These are phyloP conservation scores for Blastobotrys buckinghamii DNA, from an alignment of 1,139 yeast species.

Conservation along the genomic window DNA sequence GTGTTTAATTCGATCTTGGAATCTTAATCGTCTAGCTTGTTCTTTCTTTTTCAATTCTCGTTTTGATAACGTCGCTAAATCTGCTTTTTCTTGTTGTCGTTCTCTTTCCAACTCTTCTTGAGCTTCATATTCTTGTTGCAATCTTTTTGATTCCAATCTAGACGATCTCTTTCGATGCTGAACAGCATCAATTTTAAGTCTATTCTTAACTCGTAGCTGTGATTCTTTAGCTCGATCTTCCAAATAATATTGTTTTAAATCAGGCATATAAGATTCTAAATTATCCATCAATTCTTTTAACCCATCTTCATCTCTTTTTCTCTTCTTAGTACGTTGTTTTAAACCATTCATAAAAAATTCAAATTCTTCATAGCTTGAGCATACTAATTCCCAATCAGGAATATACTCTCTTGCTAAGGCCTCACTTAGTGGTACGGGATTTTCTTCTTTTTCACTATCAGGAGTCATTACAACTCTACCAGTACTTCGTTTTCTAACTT, in stretches of 20 bases:
- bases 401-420: conserved; percentile 15
- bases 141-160: conserved; percentile 26
- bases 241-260: conserved; percentile 29
- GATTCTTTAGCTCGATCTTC: conserved; percentile 24
- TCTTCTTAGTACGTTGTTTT: conserved; percentile 10
- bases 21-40: conserved; percentile 10
- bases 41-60: conserved; percentile 11
- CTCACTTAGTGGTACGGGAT: conserved; percentile 6
- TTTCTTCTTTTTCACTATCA: conserved; percentile 13
- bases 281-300: conserved; percentile 16
- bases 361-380: conserved; percentile 32
- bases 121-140: conserved; percentile 20
- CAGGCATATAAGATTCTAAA: conserved; percentile 24
- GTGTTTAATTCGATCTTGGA: conserved; percentile 11
- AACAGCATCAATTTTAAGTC: conserved; percentile 23
- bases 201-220: conserved; percentile 21
- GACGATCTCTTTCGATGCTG: conserved; percentile 30
- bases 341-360: conserved; percentile 22
- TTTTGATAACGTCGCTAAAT: conserved; percentile 10
- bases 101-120: conserved; percentile 17
- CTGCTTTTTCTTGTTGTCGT: conserved; percentile 18
- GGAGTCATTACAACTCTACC: conserved; percentile 2
- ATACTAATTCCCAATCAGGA: conserved; percentile 32
- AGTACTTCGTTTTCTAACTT: neutral
- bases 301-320: conserved; percentile 2